phyloP scores from a whole-genome alignment of 768 basidiomycete species.

The Auriscalpium vulgare region DNA sequence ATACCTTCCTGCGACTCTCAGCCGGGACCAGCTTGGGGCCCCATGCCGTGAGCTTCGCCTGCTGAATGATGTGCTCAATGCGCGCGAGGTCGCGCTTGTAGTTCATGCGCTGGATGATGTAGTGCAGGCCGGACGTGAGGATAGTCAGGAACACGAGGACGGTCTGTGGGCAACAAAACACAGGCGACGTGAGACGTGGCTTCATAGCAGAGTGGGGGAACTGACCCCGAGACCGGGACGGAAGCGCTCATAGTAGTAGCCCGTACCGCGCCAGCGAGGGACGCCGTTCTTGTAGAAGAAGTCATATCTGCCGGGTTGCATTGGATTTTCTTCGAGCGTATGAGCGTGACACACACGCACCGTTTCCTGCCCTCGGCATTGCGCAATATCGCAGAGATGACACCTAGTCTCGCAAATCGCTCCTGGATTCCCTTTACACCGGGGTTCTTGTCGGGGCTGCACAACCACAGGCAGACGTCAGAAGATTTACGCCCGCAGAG shows the following conservation, averaged over 20 bases:
- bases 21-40: slow-evolving; percentile 64
- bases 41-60: slow-evolving; percentile 75
- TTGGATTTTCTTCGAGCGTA: neutral
- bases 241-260: slow-evolving; percentile 95
- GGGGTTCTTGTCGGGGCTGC: slow-evolving; percentile 93
- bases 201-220: neutral
- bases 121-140: slow-evolving; percentile 77
- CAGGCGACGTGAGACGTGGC: neutral
- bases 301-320: slow-evolving; percentile 50
- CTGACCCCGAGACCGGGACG: slow-evolving; percentile 82
- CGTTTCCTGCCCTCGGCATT: slow-evolving; percentile 68
- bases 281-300: slow-evolving; percentile 98
- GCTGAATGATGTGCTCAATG: slow-evolving; percentile 50
- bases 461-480: neutral
- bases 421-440: slow-evolving; percentile 76
- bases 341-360: slow-evolving; percentile 30
- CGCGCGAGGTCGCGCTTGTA: slow-evolving; percentile 64
- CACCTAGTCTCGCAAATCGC: slow-evolving; percentile 86
- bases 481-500: too few species aligned
- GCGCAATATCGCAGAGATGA: slow-evolving; percentile 75
- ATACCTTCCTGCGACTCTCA: slow-evolving; percentile 62
- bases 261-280: slow-evolving; percentile 92
- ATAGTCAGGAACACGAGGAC: slow-evolving; percentile 72
- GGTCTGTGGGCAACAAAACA: slow-evolving; percentile 33
- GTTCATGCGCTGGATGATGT: slow-evolving; percentile 70